Evolutionary conservation across 306 rosid species (phyloP), one percentile per base, ranked within the genome.

Genomic region (Trifolium fragiferum): DNA sequence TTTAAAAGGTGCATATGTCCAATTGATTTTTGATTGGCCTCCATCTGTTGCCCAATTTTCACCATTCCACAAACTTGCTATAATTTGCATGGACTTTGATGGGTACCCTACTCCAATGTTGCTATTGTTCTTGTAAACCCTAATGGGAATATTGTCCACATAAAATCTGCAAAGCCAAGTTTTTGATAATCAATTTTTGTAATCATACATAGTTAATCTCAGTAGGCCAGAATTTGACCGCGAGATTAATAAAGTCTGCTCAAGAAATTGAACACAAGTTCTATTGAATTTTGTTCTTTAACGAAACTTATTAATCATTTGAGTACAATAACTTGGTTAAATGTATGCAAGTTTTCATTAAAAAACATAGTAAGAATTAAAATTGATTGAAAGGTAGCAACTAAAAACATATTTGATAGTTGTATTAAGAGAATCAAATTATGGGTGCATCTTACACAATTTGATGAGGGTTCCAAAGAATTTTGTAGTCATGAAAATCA

Each of bases 391-490:
- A n/a, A n/a, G n/a, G n/a, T n/a, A n/a, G n/a, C n/a, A n/a, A n/a
- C n/a, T n/a, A n/a, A n/a, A n/a, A n/a, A n/a, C n/a, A n/a, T n/a
- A n/a, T n/a, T n/a, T n/a, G n/a, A n/a, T n/a, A n/a, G n/a, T n/a
- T n/a, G 27, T 25, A 23, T 23, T 3, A 23, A 23, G 27, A 23
- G 27, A 23, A 23, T 23, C 27, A 23, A 23, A 23, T 23, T 23
- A 23, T 1, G 27, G 27, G 27, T 23, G 27, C 0, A 30, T 51
- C 89, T 70, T 84, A 88, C 96, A 88, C 90, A 72, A 86, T 82
- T 60, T 88, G 93, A 79, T 83, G 82, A n/a, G 21, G 81, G 66
- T 88, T 90, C 90, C 89, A 84, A 25, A 86, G 90, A 68, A 90
- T 76, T 49, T 20, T 14, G 53, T 86, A 87, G 20, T 60, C 70